Evolutionary conservation across 192 early-diverging fungal genomes (phyloP).

Genomic region (Chytriomyces confervae): DNA sequence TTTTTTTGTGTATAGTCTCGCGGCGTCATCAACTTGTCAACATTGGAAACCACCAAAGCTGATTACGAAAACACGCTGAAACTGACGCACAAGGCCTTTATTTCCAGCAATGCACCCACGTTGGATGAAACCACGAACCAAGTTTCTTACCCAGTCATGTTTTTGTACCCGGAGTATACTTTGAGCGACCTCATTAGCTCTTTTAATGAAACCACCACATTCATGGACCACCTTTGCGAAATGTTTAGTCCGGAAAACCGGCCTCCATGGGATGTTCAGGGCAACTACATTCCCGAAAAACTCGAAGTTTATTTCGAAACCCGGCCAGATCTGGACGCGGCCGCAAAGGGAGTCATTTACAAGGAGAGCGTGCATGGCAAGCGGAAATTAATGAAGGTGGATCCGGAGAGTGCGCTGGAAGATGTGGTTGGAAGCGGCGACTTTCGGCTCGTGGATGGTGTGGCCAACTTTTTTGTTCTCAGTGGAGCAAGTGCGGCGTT

Average conservation of each 20-base stretch:
- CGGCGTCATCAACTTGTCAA: slow-evolving; percentile 23
- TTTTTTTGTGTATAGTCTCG: neutral
- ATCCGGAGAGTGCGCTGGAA: slow-evolving; percentile 59
- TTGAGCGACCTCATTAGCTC: slow-evolving; percentile 86
- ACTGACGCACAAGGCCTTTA: slow-evolving; percentile 4
- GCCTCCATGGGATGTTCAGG: slow-evolving; percentile 81
- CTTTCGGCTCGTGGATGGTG: slow-evolving; percentile 81
- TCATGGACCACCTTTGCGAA: slow-evolving; percentile 80
- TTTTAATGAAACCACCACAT: slow-evolving; percentile 83
- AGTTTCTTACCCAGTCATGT: slow-evolving; percentile 83
- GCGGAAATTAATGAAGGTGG: slow-evolving; percentile 54
- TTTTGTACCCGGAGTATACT: slow-evolving; percentile 93
- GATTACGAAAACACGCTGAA: slow-evolving; percentile 18
- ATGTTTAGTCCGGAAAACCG: slow-evolving; percentile 73
- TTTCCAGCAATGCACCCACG: slow-evolving; percentile 8
- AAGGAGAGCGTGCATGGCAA: slow-evolving; percentile 58
- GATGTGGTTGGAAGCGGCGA: slow-evolving; percentile 67
- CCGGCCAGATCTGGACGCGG: slow-evolving; percentile 40
- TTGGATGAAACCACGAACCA: slow-evolving; percentile 62
- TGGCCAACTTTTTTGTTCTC: slow-evolving; percentile 87
- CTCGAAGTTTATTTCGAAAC: slow-evolving; percentile 85
- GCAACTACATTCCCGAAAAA: slow-evolving; percentile 69
- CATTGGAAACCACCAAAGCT: neutral
- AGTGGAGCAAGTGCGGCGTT: slow-evolving; percentile 64
- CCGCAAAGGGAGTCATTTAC: slow-evolving; percentile 38